Evolutionary conservation across 225 moss, liverwort and hornwort species (phyloP), one percentile per base, ranked within the genome.

Genomic region (Sphagnum tenellum): DNA sequence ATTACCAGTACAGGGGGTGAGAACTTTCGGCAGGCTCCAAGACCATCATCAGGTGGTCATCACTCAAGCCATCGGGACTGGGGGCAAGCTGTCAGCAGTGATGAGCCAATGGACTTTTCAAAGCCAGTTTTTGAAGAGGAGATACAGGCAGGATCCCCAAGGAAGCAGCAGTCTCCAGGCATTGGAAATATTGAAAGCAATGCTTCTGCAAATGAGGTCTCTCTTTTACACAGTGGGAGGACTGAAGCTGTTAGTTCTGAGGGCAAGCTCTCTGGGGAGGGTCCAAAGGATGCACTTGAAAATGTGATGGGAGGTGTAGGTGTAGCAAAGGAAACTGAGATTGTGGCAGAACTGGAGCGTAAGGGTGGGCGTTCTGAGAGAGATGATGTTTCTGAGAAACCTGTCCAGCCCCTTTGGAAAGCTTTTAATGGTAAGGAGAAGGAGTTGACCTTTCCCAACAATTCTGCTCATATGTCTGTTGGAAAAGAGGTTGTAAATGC

Each of bases 41-140:
- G 79, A 72, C 86, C 69, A 46, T 71, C 3, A 7, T 48, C 71
- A 0, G 61, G 80, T 53, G 84, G 84, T 47, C 79, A 82, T 69
- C 76, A 81, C 7, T 75, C 70, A 3, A 77, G 80, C 50, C 90
- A 92, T 72, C 90, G 88, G 46, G 96, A 98, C 71, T 98, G 96
- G 96, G 93, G 90, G 66, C 88, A 93, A 62, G 83, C 87, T 50
- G 95, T 89, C 44, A 92, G 89, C 71, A 96, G 74, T 64, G 96
- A 98, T 71, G 96, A 98, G 75, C 93, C 96, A 54, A 98, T 93
- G 93, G 93, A 98, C 70, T 98, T 93, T 45, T 90, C 96, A 47
- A 93, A 90, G 80, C 93, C 93, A 10, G 90, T 90, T 12, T 98
- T 98, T 71, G 93, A 98, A 71, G 96, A 98, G 75, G 96, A 98